Evolutionary conservation across 768 basidiomycete genomes (phyloP), one percentile per base, ranked within the genome.

Genomic region (Termitomyces sp.): DNA sequence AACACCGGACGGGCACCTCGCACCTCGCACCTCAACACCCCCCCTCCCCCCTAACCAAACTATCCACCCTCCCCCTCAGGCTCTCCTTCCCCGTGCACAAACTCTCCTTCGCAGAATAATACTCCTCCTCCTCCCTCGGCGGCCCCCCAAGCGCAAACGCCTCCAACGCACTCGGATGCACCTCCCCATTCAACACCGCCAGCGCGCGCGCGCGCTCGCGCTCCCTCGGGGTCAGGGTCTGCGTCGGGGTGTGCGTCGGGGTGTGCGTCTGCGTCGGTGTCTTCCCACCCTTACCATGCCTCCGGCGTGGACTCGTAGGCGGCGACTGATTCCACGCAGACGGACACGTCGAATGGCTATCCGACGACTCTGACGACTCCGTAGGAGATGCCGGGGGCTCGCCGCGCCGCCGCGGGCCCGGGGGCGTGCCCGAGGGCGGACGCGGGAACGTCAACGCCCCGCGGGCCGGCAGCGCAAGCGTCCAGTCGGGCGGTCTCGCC

Each of bases 401-500:
- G n/a, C n/a, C 7, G 42, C 41, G 23, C 23, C 11, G 35, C 15
- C 12, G 13, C 6, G 33, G 32, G 33, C 18, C 15, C 0, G 31
- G 12, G 16, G n/a, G 46, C 3, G n/a, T 5, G n/a, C n/a, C n/a
- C 6, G 40, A 31, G 22, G 13, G 22, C 9, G 31, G 7, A 15
- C 9, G 49, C 27, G 39, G 27, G 15, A 13, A 3, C 5, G 5
- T 33, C 20, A 25, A 11, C 12, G 46, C 11, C 15, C 43, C 50
- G 20, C 38, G 15, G 13, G 47, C 12, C 2, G 59, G 56, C 15
- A 60, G 47, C 0, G 53, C 48, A 16, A 60, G 56, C 0, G 59
- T 60, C 59, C 59, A 60, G 22, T 60, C 59, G 0, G 46, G 29
- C 1, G 50, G 32, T 0, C 13, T 10, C 7, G 38, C 20, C 1